A percentile compares a stretch with the other conserved stretches of the same genome.
Conservation (phyloP, 2,329 filamentous ascomycete genomes). For the Sordariomycetes sp. region DNA sequence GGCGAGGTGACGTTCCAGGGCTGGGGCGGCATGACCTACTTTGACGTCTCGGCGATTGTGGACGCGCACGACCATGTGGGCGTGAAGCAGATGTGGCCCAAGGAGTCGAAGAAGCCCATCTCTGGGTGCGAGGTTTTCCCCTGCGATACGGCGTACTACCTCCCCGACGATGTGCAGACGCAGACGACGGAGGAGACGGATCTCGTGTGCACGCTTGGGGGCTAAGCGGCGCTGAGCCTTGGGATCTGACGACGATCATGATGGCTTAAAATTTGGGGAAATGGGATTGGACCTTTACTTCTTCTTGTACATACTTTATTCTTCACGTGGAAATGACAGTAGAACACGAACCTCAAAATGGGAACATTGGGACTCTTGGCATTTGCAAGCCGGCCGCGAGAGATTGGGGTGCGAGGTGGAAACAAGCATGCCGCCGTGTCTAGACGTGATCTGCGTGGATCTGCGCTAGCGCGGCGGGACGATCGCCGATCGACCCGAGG, state of each 20-base stretch:
- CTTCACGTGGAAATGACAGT: too few relatives aligned
- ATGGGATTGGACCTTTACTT: too few relatives aligned
- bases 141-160: slow-evolving; percentile 40
- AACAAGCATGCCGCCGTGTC: too few relatives aligned
- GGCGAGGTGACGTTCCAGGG: slow-evolving; percentile 36
- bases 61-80: slow-evolving; percentile 32
- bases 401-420: too few relatives aligned
- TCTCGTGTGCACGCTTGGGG: slow-evolving; percentile 36
- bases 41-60: slow-evolving; percentile 46
- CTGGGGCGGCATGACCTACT: slow-evolving; percentile 35
- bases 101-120: slow-evolving; percentile 17
- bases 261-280: too few relatives aligned
- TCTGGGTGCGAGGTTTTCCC: slow-evolving; percentile 39
- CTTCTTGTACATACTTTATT: too few relatives aligned
- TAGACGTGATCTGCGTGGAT: too few relatives aligned
- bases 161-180: slow-evolving; percentile 40
- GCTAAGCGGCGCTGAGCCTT: background rate
- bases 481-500: too few relatives aligned
- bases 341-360: too few relatives aligned
- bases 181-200: slow-evolving; percentile 32
- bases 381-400: too few relatives aligned
- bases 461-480: too few relatives aligned
- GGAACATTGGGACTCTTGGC: too few relatives aligned
- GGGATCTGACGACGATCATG: background rate
- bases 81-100: slow-evolving; percentile 41